Base-by-base conservation (phyloP, 495 filamentous ascomycete genomes). In the Symbiotaphrina buchneri region DNA sequence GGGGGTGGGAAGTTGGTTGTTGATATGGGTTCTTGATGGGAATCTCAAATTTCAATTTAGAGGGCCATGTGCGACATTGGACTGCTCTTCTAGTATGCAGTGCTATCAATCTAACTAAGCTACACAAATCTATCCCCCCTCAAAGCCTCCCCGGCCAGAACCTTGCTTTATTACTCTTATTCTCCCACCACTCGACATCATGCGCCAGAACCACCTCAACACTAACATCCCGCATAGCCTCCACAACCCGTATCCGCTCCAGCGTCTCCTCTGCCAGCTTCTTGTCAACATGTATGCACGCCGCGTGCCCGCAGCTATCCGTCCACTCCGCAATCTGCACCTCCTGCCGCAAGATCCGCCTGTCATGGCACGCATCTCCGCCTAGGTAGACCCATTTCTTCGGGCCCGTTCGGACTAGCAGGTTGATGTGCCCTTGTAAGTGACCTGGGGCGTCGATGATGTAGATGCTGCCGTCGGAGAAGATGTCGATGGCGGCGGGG, bases 311-410 rank as follows among this genome's bases (percentile, higher is more conserved):
- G 0, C 33, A 25, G 0, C 39, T 43, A 31, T 63, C 52, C 6
- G 38, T 43, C 41, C 54, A 63, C 27, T 49, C 34, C 4, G 47
- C 58, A 33, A 59, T 58, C 3, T 47, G 46, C 18, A 45, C 47
- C 36, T 55, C 54, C 4, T 47, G 47, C n/a, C 30, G 43, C 26
- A 63, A 31, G 5, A 63, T 45, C 14, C 58, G 41, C 2, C 39
- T 32, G 33, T 65, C 52, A 35, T 63, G 60, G 28, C 53, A 59
- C 27, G 54, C 51, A 42, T 63, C 58, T 1, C 53, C 59, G 10
- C 43, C 58, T 0, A 65, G 44, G 30, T 58, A 61, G 6, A 59
- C 42, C 18, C 43, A 55, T 18, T 28, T n/a, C 7, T 19, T 25
- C 2, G 41, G 32, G 0, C 31, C 40, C 1, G 44, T 27, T 0